Evolutionary conservation across 1,284 basidiomycete genomes (phyloP).

Genomic region (Trametes versicolor): DNA sequence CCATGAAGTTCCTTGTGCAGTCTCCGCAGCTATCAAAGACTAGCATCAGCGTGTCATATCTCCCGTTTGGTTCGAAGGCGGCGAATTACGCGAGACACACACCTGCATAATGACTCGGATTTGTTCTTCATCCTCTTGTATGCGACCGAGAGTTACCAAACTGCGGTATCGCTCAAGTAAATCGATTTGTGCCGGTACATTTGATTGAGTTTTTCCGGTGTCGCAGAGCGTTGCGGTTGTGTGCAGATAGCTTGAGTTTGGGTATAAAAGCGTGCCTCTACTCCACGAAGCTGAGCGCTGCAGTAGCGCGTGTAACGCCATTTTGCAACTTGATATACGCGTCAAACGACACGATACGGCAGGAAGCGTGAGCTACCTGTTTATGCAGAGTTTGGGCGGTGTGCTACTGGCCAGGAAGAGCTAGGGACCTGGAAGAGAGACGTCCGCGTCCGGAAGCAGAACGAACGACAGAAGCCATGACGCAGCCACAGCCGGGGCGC

Average conservation of each 20-base stretch:
- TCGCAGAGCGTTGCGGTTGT: not conserved
- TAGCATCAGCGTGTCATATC: not conserved
- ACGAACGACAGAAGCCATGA: not conserved
- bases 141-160: constrained; percentile 51
- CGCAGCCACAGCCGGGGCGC: not conserved
- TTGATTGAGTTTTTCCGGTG: not conserved
- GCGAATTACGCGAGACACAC: constrained; percentile 25
- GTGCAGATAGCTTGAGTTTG: not conserved
- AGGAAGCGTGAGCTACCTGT: not conserved
- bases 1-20: constrained; percentile 57
- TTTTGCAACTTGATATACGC: too few species aligned
- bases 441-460: not conserved
- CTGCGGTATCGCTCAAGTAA: constrained; percentile 44
- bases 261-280: too few species aligned
- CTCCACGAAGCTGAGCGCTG: not conserved
- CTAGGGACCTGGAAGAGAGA: not conserved
- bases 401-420: not conserved
- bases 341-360: not conserved
- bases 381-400: not conserved
- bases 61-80: too few species aligned
- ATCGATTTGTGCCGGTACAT: constrained; percentile 39
- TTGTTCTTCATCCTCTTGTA: constrained; percentile 73
- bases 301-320: not conserved
- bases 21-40: constrained; percentile 51
- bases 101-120: constrained; percentile 72